Evolutionary conservation across 345 rosid species (phyloP).

Genomic region (Sonneratia caseolaris): DNA sequence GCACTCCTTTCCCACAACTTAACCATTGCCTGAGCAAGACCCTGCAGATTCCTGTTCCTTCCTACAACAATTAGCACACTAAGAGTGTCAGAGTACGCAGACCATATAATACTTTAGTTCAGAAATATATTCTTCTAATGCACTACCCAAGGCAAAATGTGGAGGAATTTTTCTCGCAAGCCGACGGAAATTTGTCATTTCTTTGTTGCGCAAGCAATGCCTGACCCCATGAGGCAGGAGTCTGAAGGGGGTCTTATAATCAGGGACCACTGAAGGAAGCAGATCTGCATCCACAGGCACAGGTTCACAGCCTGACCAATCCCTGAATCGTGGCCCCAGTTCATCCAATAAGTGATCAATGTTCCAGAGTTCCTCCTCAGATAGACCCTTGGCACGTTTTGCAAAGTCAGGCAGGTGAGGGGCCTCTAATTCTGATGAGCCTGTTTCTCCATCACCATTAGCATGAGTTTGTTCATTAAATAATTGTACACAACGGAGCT

Average conservation of each 20-base stretch:
- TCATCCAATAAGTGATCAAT: conserved; percentile 62
- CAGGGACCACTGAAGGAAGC: conserved; percentile 66
- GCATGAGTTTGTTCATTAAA: conserved; percentile 33
- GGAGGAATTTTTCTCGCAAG: conserved; percentile 66
- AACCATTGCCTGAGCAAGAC: conserved; percentile 73
- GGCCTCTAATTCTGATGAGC: conserved; percentile 11
- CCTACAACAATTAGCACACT: conserved; percentile 31
- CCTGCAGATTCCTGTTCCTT: conserved; percentile 77
- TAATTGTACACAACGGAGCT: conserved; percentile 57
- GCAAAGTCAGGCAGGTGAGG: conserved; percentile 25
- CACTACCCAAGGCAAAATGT: conserved; percentile 77
- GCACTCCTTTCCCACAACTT: conserved; percentile 83
- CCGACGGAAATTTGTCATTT: conserved; percentile 60
- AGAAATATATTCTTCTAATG: background rate
- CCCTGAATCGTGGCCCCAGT: conserved; percentile 77
- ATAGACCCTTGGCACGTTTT: conserved; percentile 34
- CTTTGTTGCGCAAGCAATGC: conserved; percentile 40
- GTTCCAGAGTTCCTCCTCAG: conserved; percentile 47
- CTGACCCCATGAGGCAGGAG: conserved; percentile 63
- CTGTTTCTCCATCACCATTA: conserved; percentile 14
- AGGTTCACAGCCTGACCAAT: conserved; percentile 90
- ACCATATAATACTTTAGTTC: background rate
- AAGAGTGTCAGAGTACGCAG: conserved; percentile 7
- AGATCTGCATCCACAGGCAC: conserved; percentile 86
- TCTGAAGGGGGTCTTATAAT: conserved; percentile 62